Evolutionary conservation across 306 rosid species (phyloP).

Genomic region (Ormosia emarginata): DNA sequence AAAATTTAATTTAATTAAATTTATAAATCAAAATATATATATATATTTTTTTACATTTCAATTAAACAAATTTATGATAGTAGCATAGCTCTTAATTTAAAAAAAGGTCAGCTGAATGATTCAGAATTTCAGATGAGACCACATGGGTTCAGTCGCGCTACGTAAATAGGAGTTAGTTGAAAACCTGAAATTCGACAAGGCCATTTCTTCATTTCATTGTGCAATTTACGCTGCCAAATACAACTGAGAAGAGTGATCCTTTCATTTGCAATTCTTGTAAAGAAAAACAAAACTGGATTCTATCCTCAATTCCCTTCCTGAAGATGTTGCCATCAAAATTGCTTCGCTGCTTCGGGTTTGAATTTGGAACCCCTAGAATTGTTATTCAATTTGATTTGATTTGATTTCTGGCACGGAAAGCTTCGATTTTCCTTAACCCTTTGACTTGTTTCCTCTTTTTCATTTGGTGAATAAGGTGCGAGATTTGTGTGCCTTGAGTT

Average conservation of each 20-base stretch:
- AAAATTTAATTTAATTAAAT: no score
- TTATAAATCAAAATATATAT: no score
- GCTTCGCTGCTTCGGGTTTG: conserved; percentile 64
- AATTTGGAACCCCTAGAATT: background rate
- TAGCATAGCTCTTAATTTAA: no score
- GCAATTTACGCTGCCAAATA: background rate
- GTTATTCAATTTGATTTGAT: background rate
- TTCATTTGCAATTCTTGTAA: background rate
- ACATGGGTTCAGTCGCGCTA: background rate
- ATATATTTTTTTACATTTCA: no score
- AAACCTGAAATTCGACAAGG: background rate
- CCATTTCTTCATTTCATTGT: background rate
- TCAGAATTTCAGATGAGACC: background rate
- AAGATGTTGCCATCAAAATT: conserved; percentile 62
- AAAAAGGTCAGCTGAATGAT: background rate
- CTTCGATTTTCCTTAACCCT: background rate
- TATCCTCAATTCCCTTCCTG: conserved; percentile 42
- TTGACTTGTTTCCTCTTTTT: background rate
- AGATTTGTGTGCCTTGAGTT: conserved; percentile 75
- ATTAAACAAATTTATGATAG: no score
- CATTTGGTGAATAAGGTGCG: conserved; percentile 36
- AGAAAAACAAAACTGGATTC: background rate
- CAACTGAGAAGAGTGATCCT: background rate
- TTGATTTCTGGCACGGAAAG: background rate
- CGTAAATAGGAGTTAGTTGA: background rate